Base-by-base conservation (phyloP, 2,329 filamentous ascomycete species). In the Colletotrichum sp. region DNA sequence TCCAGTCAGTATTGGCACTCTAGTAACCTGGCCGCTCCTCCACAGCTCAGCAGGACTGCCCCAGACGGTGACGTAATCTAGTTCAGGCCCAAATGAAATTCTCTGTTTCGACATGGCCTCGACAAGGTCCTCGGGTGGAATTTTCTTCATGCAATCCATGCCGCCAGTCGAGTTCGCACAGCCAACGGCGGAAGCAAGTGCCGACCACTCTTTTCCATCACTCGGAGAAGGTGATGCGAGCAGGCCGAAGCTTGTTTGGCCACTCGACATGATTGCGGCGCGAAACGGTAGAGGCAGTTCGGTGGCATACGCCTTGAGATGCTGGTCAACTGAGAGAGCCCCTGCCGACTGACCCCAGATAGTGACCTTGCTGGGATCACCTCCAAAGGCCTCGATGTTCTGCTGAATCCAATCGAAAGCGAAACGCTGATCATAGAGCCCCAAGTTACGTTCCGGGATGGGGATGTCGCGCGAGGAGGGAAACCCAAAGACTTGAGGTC, bases 271-370 rank as follows among this genome's bases (percentile, higher is more conserved):
- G 77, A 80, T 80, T 4, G 76, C 81, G 2, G 68, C 82, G 5
- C 78, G 80, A 38, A 82, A 83, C 0, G 79, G 79, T 6, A 74
- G 77, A 5, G 77, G 72, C 0, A 68, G 8, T 16, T 52, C 61
- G 16, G 71, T 57, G 9, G 75, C 77, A 64, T 79, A 80, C 30
- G 73, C 70, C 67, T 80, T 80, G 43, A 81, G 60, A 30, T 82
- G 80, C 0, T 79, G 48, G 43, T 83, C 82, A 5, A 81, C 58
- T 5, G 75, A 67, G 76, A 13, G 65, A 34, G 82, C 80, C 0
- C 83, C 83, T 0, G 83, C 83, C 4, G 83, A 84, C 74, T 84
- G 80, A 4, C 83, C 83, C 7, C 79, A 77, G n/a, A 83, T 80
- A 24, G 83, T 84, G n/a, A 84, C 77, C 24, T 81, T 80, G 3